Conservation (phyloP, 139 green algal genomes). For the Micractinium sp. region DNA sequence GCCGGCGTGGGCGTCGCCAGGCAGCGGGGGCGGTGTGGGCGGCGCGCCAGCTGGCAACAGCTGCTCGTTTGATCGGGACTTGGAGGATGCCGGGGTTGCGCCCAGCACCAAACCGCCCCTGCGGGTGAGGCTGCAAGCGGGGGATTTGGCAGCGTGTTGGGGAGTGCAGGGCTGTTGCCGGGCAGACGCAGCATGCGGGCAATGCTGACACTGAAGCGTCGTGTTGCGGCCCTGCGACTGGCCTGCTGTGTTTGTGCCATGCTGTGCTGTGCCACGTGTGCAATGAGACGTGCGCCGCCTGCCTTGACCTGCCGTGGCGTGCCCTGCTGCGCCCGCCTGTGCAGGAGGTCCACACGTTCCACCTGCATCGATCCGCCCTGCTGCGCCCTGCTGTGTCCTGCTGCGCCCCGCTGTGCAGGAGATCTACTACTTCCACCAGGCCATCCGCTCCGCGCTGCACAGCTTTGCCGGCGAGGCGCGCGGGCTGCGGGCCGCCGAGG, state of each 20-base stretch:
- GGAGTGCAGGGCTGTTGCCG: not conserved
- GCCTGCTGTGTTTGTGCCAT: not conserved
- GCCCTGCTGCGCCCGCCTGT: not conserved
- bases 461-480: slow-evolving; percentile 78
- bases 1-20: not conserved
- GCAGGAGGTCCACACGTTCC: too few relatives aligned
- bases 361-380: too few relatives aligned
- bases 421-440: slow-evolving; percentile 86
- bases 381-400: not conserved
- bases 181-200: not conserved
- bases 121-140: not conserved
- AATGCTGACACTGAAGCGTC: too few relatives aligned
- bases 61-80: slow-evolving; percentile 20
- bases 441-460: slow-evolving; percentile 81
- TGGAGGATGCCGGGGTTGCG: not conserved
- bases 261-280: not conserved
- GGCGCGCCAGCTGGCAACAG: not conserved
- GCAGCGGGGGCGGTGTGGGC: not conserved
- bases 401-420: slow-evolving; percentile 54
- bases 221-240: not conserved
- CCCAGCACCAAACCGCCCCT: slow-evolving; percentile 32
- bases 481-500: slow-evolving; percentile 44
- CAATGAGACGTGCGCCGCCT: too few relatives aligned
- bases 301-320: too few relatives aligned
- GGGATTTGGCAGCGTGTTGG: not conserved